Evolutionary conservation across 345 rosid genomes (phyloP).

Genomic region (Citrus australasica): DNA sequence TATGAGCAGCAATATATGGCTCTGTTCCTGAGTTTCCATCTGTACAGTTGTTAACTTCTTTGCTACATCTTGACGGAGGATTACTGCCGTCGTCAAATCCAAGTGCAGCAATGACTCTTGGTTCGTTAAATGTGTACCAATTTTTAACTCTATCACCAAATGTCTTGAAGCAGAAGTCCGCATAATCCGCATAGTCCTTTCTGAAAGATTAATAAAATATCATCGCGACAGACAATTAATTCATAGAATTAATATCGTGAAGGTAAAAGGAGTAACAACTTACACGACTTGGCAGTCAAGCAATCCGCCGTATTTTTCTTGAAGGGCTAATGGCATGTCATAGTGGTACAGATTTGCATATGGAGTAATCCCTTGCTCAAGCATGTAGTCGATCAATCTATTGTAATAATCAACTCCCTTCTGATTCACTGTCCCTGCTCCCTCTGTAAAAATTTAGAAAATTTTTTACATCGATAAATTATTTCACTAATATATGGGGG

Average conservation of each 20-base stretch:
- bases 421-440: neutral
- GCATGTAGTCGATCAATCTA: constrained; percentile 23
- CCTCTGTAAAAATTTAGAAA: neutral
- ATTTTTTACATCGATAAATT: too few species aligned
- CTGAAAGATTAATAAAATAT: constrained; percentile 21
- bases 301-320: constrained; percentile 38
- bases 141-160: constrained; percentile 66
- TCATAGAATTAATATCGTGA: too few species aligned
- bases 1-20: constrained; percentile 58
- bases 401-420: neutral
- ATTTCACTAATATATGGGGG: neutral
- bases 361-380: constrained; percentile 50
- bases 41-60: constrained; percentile 48
- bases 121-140: constrained; percentile 71
- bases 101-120: constrained; percentile 52
- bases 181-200: constrained; percentile 53
- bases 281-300: constrained; percentile 36
- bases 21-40: constrained; percentile 55
- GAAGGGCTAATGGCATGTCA: constrained; percentile 54
- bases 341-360: constrained; percentile 53
- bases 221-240: neutral
- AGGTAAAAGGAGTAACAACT: neutral
- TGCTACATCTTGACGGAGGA: constrained; percentile 61
- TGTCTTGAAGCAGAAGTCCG: constrained; percentile 61
- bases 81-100: constrained; percentile 50